Base-by-base conservation (phyloP, 352 stramenopile species). In the Phytopythium oedochilum region DNA sequence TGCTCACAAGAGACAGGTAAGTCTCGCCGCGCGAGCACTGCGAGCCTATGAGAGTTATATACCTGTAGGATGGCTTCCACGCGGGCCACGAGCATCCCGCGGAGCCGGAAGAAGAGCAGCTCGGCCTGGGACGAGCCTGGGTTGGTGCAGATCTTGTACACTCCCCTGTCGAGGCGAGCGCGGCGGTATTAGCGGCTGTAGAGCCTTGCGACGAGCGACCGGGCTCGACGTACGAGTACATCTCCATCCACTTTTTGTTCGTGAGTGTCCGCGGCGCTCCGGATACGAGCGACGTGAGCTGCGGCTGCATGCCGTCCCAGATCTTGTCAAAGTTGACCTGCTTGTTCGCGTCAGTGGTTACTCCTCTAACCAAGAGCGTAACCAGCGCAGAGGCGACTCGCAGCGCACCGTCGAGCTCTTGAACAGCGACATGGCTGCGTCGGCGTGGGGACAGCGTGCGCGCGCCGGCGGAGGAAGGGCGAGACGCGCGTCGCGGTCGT, bases 71-170 rank as follows among this genome's bases (percentile, higher is more conserved):
- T 75, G 10, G 64, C 63, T 31, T 89, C 78, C 3, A 93, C 77
- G 35, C 90, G 84, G 18, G 69, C 68, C 20, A 88, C 73, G 6
- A 95, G 66, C 18, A 95, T 63, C 5, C 70, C 77, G 40, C 81
- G 73, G 29, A 95, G 48, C 8, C 84, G 75, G 45, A 93, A 92
- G 59, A 90, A 95, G 2, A 95, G 59, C 70, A 89, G 80, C 46
- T 95, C 85, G 0, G 81, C 85, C 45, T 95, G 85, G 22, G 85
- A 79, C 2, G 75, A 73, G 2, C 83, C 83, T 10, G 83, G 85
- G 46, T 89, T 92, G 9, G 85, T 95, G 49, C 85, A 95, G 56
- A 95, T 93, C 53, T 90, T 92, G 65, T 95, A 95, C 55, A 95
- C 89, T 26, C 81, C 79, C 35, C 80, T 92, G 36, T 49, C 40